Evolutionary conservation across 495 filamentous ascomycete genomes (phyloP).

Genomic region (Penicillium cataractarum): DNA sequence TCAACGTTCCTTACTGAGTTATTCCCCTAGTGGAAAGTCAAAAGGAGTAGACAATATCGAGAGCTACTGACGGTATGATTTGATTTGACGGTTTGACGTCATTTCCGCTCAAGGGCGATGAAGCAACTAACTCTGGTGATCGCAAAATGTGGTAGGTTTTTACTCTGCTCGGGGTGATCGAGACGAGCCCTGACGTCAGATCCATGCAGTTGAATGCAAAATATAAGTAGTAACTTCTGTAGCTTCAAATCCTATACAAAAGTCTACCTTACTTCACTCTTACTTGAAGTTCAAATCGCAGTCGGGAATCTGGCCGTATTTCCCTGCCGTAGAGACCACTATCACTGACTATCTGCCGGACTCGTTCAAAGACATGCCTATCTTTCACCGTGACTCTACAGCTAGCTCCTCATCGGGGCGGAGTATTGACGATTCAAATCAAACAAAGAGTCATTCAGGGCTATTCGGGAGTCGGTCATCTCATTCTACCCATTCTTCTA

Average conservation of each 20-base stretch:
- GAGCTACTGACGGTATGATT: not conserved
- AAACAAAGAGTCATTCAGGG: slow-evolving; percentile 3
- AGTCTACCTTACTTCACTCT: not conserved
- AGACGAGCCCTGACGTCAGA: not conserved
- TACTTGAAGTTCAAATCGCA: not conserved
- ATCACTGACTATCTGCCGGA: not conserved
- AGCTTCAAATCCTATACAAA: not conserved
- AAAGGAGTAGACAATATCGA: not conserved
- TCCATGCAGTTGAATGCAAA: not conserved
- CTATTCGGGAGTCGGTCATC: slow-evolving; percentile 22
- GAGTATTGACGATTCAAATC: slow-evolving; percentile 22
- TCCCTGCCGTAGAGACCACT: not conserved
- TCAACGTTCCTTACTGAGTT: not conserved
- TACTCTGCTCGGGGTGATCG: not conserved
- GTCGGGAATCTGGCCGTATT: not conserved
- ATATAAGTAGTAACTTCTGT: not conserved
- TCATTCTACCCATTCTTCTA: slow-evolving; percentile 13
- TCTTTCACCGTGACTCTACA: slow-evolving; percentile 35
- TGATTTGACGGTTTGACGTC: not conserved
- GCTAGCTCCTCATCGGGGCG: slow-evolving; percentile 23
- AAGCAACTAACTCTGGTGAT: no score
- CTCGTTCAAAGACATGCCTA: slow-evolving; percentile 20
- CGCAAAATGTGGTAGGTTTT: not conserved
- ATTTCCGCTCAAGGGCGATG: not conserved
- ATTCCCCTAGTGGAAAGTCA: not conserved